Base-by-base conservation (phyloP, 108 stramenopile genomes). In the Cyclotella choctawhatcheeana region DNA sequence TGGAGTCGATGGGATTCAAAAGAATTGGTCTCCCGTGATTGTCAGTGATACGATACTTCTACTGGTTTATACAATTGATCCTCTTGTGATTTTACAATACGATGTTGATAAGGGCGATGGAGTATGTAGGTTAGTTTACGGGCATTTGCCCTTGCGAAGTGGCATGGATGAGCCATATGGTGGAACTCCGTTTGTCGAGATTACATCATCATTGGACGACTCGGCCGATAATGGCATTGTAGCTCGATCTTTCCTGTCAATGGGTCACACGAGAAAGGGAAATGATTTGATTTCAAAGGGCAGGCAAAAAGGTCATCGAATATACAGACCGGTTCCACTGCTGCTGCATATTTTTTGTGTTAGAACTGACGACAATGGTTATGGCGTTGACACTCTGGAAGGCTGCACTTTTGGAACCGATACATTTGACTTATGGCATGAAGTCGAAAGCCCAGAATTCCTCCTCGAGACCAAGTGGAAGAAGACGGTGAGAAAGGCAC, bases 131-230 rank as follows among this genome's bases (percentile, higher is more conserved):
- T 31, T 55, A 27, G 30, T 55, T 4, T 27, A 27, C 27, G 54
- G 54, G 10, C 29, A 55, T 30, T 31, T 55, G 26, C 54, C 54
- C 6, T 27, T 55, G 25, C 5, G 30, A 8, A 27, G 27, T 31
- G 47, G 47, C 4, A 55, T 55, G 54, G 30, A 55, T 31, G 54
- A 27, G n/a, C 54, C 54, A 5, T 55, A 55, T 55, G 54, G 54
- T 16, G 54, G 54, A 3, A 55, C 54, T 6, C 54, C 54, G 5
- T 55, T 55, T 31, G n/a, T 30, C 13, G 54, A 55, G 54, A 27
- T 55, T 8, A 14, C 4, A 5, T 55, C 30, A 17, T n/a, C n/a
- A 6, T 2, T 30, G 25, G 27, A 27, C 6, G 27, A 30, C 5
- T n/a, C 24, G 30, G n/a, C 4, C 17, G 30, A 27, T 7, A 8